phyloP scores from a whole-genome alignment of 768 basidiomycete species.

The Pleurotus pulmonarius region DNA sequence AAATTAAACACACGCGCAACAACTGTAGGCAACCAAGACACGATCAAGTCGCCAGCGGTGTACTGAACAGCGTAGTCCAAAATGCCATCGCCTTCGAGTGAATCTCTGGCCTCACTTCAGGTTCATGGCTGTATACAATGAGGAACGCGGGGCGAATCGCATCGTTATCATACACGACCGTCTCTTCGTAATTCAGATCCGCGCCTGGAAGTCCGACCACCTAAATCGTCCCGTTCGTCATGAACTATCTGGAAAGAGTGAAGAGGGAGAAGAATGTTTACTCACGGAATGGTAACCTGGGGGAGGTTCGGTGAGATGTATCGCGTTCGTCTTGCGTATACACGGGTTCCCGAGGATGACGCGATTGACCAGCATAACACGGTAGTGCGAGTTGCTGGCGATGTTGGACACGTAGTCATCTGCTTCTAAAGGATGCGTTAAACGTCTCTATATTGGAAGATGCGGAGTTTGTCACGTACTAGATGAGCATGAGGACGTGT shows the following conservation, averaged over 20 bases:
- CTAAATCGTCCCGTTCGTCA: slow-evolving; percentile 23
- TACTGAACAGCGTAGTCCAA: slow-evolving; percentile 41
- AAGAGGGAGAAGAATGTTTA: background rate
- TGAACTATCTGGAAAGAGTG: background rate
- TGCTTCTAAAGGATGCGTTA: slow-evolving; percentile 40
- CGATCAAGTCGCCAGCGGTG: slow-evolving; percentile 39
- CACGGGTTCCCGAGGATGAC: slow-evolving; percentile 62
- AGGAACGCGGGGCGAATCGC: slow-evolving; percentile 66
- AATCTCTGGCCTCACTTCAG: slow-evolving; percentile 13
- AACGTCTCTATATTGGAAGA: background rate
- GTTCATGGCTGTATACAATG: slow-evolving; percentile 50
- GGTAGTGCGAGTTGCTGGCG: slow-evolving; percentile 35
- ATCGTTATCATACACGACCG: slow-evolving; percentile 63
- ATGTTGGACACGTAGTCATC: slow-evolving; percentile 56
- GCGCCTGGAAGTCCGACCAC: slow-evolving; percentile 60
- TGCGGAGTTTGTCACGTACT: background rate
- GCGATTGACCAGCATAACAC: slow-evolving; percentile 53
- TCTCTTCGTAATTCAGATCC: slow-evolving; percentile 68
- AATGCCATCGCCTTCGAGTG: slow-evolving; percentile 29
- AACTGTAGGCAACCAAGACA: no score
- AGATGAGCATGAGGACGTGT: slow-evolving; percentile 28
- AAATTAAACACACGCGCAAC: no score
- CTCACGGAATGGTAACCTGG: slow-evolving; percentile 58
- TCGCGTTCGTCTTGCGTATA: slow-evolving; percentile 45
- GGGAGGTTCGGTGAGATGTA: slow-evolving; percentile 46